Percentiles rank a stretch among this genome's conserved stretches.
Evolutionary conservation across 164 flowering plant species (phyloP).

Genomic region (Buxus sempervirens): DNA sequence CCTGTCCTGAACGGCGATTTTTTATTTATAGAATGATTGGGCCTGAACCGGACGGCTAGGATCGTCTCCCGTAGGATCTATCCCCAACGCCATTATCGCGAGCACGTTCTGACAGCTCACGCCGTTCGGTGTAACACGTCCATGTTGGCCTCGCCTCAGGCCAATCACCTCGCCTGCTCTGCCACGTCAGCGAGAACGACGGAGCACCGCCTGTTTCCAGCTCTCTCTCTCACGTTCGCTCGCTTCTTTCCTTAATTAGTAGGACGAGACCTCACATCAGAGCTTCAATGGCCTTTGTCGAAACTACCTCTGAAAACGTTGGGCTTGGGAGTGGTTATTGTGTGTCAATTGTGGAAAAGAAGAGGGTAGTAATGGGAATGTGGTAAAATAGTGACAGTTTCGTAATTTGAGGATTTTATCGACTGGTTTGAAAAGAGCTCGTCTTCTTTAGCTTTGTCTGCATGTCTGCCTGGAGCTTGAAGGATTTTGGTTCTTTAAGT

Average conservation of each 20-base stretch:
- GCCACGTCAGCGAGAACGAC: conserved; percentile 39
- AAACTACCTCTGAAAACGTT: too few species aligned
- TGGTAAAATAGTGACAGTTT: background rate
- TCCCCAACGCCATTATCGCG: background rate
- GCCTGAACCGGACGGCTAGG: background rate
- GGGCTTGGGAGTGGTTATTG: background rate
- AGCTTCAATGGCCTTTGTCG: too few species aligned
- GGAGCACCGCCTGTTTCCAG: background rate
- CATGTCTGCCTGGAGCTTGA: conserved; percentile 2
- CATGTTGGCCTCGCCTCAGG: conserved; percentile 18
- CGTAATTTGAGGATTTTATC: background rate
- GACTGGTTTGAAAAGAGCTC: conserved; percentile 6
- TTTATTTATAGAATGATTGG: conserved; percentile 6
- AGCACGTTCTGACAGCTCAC: conserved; percentile 50
- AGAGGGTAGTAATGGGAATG: background rate
- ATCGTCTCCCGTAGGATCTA: background rate
- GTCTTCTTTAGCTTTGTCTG: background rate
- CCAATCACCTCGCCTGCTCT: conserved; percentile 40
- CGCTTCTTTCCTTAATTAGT: background rate
- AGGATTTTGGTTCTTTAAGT: background rate
- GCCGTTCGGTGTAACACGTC: conserved; percentile 16
- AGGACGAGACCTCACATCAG: too few species aligned
- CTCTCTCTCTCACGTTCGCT: conserved; percentile 15
- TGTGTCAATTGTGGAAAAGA: background rate
- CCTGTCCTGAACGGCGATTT: too few species aligned